Evolutionary conservation across 2,329 filamentous ascomycete species (phyloP).

Genomic region (Phyllosticta citriasiana): DNA sequence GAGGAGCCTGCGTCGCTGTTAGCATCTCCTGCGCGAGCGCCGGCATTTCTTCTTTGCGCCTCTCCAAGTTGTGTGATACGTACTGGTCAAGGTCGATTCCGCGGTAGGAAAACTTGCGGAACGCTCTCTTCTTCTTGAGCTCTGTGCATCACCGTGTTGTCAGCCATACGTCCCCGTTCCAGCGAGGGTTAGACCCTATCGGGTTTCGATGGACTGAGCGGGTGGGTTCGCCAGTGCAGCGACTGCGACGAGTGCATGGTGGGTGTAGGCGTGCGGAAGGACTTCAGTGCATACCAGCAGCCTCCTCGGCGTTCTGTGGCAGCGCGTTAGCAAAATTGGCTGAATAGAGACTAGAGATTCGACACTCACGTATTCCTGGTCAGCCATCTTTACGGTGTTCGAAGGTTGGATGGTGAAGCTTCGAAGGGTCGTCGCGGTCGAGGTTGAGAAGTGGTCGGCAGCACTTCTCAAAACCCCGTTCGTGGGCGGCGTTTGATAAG

Average conservation of each 20-base stretch:
- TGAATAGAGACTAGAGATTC: slow-evolving; percentile 6
- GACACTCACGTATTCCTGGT: slow-evolving; percentile 73
- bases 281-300: slow-evolving; percentile 54
- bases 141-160: slow-evolving; percentile 36
- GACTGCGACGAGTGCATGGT: slow-evolving; percentile 7
- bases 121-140: slow-evolving; percentile 99
- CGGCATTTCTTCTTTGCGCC: slow-evolving; percentile 8
- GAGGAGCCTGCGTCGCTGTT: slow-evolving; percentile 61
- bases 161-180: slow-evolving; percentile 11
- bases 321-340: slow-evolving; percentile 17
- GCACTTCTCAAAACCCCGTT: slow-evolving; percentile 1
- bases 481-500: slow-evolving; percentile 1
- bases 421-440: slow-evolving; percentile 29
- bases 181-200: slow-evolving; percentile 11
- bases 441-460: slow-evolving; percentile 18
- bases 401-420: slow-evolving; percentile 21
- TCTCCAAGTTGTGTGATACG: slow-evolving; percentile 29
- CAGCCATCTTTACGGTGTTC: slow-evolving; percentile 65
- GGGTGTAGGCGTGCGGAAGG: slow-evolving; percentile 13
- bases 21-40: slow-evolving; percentile 11
- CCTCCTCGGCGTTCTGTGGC: slow-evolving; percentile 83
- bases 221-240: slow-evolving; percentile 5
- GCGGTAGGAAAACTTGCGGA: slow-evolving; percentile 99
- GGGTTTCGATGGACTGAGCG: slow-evolving; percentile 10
- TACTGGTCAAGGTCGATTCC: slow-evolving; percentile 99